Base-by-base conservation (phyloP, 352 stramenopile species). In the Globisporangium nagaii region DNA sequence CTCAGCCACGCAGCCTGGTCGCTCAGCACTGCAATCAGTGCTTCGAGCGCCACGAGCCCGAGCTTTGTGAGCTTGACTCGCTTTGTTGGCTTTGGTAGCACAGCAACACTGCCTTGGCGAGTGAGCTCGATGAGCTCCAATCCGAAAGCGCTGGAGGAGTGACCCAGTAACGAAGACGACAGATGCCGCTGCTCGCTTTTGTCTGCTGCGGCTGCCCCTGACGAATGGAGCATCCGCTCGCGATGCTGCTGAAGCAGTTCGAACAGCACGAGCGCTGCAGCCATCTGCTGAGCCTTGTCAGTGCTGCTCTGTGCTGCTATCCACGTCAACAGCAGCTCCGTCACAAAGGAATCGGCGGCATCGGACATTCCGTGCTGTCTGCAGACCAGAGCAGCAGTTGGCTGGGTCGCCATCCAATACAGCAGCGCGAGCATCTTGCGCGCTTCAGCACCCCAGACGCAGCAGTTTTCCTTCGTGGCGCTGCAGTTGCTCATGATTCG, bases 231-330 rank as follows among this genome's bases (percentile, higher is more conserved):
- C 0, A 54, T 4, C 2, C 17, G 4, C 51, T 47, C 28, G 22
- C 48, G 68, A 41, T 62, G 56, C n/a, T 56, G 59, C 47, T 84
- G 75, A 6, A 84, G 39, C 8, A 91, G 46, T 53, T 89, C 80
- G 48, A 88, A 86, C 17, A 86, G 36, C 19, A 75, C 68, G 17
- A 89, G 70, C 53, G 70, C 77, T 20, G 65, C 66, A n/a, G 71
- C 50, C 37, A 91, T 24, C 57, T 88, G 78, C 15, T 67, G 68
- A 20, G 67, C 58, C 48, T 89, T 91, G 36, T 70, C 66, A 0
- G 1, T 31, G 24, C 11, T 42, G 11, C 32, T 32, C 9, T 43
- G 12, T 10, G 60, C 43, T 2, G 65, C 31, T 20, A 84, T 44
- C 61, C 66, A 70, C 35, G 65, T 49, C 10, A 87, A 20, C 10